A percentile compares a stretch with the other conserved stretches of the same genome.
Evolutionary conservation across 306 rosid genomes (phyloP).

Genomic region (Sophora flavescens): DNA sequence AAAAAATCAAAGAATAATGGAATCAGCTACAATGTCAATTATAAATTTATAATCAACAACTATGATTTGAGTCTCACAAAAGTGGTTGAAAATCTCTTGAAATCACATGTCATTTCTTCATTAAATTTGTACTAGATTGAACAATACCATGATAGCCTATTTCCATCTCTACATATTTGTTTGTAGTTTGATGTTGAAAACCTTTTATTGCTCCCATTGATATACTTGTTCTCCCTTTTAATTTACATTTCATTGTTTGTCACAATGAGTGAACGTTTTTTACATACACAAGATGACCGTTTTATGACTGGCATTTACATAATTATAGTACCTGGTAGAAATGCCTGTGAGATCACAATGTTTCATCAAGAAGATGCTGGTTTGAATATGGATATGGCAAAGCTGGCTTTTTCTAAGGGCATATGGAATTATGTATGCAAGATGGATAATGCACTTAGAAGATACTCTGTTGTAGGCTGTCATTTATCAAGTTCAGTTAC

Average conservation of each 20-base stretch:
- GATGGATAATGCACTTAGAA: conserved; percentile 83
- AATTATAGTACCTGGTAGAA: conserved; percentile 77
- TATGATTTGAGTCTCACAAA: neutral
- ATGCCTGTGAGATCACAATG: conserved; percentile 91
- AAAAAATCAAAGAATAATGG: too few relatives aligned
- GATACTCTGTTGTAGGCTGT: conserved; percentile 53
- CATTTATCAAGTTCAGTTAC: conserved; percentile 59
- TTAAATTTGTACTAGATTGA: conserved; percentile 18
- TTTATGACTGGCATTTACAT: conserved; percentile 41
- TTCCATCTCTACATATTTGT: neutral
- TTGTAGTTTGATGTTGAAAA: conserved; percentile 33
- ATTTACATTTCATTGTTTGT: conserved; percentile 40
- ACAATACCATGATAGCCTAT: conserved; percentile 27
- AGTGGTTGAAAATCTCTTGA: conserved; percentile 23
- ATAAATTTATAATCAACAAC: too few relatives aligned
- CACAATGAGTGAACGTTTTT: conserved; percentile 36
- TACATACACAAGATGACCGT: conserved; percentile 35
- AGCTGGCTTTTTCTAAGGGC: conserved; percentile 81
- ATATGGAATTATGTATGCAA: conserved; percentile 93
- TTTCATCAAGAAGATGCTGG: conserved; percentile 97
- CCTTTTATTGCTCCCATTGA: conserved; percentile 20
- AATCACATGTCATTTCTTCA: conserved; percentile 29
- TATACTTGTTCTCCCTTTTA: conserved; percentile 39
- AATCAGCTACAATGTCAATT: too few relatives aligned
- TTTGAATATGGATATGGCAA: conserved; percentile 84